These are phyloP conservation scores for Lentithecium fluviatile DNA, from an alignment of 495 filamentous ascomycete genomes.

Conservation along the genomic window DNA sequence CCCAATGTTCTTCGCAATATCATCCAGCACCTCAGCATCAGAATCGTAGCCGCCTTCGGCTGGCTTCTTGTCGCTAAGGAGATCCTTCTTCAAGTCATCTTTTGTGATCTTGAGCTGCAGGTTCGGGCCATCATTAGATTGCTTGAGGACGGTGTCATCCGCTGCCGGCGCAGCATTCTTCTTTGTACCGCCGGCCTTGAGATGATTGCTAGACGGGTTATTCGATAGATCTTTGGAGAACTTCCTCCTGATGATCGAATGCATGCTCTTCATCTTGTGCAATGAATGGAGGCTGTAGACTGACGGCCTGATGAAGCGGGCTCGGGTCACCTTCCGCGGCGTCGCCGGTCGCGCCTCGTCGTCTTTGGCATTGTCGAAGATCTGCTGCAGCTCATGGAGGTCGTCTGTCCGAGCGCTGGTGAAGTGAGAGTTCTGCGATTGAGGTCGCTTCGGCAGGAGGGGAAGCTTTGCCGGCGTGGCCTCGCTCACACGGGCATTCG, in stretches of 20 bases:
- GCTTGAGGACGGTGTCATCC: conserved; percentile 26
- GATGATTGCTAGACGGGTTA: background rate
- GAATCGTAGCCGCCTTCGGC: conserved; percentile 35
- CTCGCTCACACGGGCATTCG: conserved; percentile 28
- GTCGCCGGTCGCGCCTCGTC: background rate
- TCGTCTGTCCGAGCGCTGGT: conserved; percentile 31
- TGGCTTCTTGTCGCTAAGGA: conserved; percentile 33
- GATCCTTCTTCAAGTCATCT: conserved; percentile 28
- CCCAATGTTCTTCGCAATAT: conserved; percentile 26
- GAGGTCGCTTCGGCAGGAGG: conserved; percentile 5
- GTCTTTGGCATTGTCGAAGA: conserved; percentile 32
- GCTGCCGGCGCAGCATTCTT: background rate
- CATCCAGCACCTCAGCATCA: conserved; percentile 34
- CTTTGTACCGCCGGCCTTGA: background rate
- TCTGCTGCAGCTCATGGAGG: conserved; percentile 31
- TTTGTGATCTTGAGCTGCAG: conserved; percentile 32
- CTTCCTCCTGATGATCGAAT: conserved; percentile 27
- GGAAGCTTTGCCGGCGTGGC: conserved; percentile 27
- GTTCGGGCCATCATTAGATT: conserved; percentile 17
- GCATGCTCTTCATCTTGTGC: conserved; percentile 32
- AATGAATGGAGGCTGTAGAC: conserved; percentile 21
- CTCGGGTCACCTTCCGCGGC: background rate
- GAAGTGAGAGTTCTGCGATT: conserved; percentile 22
- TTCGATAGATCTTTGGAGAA: conserved; percentile 25
- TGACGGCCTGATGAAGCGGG: conserved; percentile 12